These are phyloP conservation scores for Stropharia rugosoannulata DNA, from an alignment of 768 basidiomycete genomes.

Conservation along the genomic window DNA sequence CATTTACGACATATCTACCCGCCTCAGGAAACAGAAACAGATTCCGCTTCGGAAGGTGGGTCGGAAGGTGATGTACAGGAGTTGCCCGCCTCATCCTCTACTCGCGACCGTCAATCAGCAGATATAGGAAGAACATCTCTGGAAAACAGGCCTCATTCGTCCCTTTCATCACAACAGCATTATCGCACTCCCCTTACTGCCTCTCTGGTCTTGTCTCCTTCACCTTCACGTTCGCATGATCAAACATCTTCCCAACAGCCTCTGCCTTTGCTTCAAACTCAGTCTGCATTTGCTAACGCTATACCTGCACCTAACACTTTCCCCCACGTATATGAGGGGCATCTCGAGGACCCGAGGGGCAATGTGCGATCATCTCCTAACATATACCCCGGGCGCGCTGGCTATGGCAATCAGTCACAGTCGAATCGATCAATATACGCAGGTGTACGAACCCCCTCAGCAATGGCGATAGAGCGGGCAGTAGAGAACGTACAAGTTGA, in stretches of 20 bases:
- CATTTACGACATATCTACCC: conserved; percentile 5
- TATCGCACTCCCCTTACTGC: conserved; percentile 78
- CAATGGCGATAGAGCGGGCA: conserved; percentile 65
- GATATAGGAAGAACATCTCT: not conserved
- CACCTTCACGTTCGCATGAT: conserved; percentile 33
- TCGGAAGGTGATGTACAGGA: conserved; percentile 48
- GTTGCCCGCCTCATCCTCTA: conserved; percentile 28
- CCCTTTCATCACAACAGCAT: conserved; percentile 68
- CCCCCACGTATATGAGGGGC: conserved; percentile 35
- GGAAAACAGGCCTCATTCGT: conserved; percentile 67
- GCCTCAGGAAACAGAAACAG: conserved; percentile 30
- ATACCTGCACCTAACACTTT: conserved; percentile 36
- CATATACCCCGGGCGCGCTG: conserved; percentile 32
- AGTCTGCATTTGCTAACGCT: conserved; percentile 67
- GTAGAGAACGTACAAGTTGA: conserved; percentile 81
- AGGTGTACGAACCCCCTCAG: conserved; percentile 44
- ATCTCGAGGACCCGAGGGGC: conserved; percentile 37
- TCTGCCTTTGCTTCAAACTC: conserved; percentile 65
- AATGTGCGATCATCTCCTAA: conserved; percentile 38
- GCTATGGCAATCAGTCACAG: conserved; percentile 33
- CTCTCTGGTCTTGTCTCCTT: conserved; percentile 57
- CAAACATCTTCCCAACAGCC: conserved; percentile 68
- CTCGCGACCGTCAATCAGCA: conserved; percentile 28
- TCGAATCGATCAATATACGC: conserved; percentile 32
- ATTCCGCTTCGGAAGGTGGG: conserved; percentile 44